Conservation (phyloP, 148 eudicot species). For the Rhododendron griersonianum region DNA sequence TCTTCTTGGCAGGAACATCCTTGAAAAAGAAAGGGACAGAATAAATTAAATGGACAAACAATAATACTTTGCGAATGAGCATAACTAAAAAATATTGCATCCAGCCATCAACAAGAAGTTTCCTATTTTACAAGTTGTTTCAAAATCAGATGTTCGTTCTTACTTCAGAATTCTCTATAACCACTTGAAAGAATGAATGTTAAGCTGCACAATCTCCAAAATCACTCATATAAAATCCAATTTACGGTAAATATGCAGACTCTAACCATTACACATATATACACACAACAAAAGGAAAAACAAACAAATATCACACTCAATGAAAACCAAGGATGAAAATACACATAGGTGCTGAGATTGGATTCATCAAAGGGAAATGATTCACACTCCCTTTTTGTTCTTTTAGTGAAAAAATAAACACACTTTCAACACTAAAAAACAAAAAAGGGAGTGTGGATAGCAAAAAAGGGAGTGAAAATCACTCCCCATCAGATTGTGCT, state of each 20-base stretch:
- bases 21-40: conserved; percentile 23
- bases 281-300: neutral
- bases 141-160: neutral
- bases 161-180: neutral
- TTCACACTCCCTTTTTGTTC: too few species aligned
- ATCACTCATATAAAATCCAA: neutral
- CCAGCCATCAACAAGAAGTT: conserved; percentile 1
- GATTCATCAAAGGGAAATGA: neutral
- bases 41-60: conserved; percentile 12
- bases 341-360: neutral
- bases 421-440: too few species aligned
- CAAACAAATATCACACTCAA: neutral
- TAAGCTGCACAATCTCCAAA: neutral
- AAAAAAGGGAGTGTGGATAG: too few species aligned
- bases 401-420: too few species aligned
- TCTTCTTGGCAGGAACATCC: conserved; percentile 77
- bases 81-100: neutral
- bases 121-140: neutral
- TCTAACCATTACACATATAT: neutral
- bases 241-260: neutral
- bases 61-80: neutral
- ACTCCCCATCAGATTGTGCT: neutral
- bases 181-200: neutral
- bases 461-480: too few species aligned
- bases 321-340: neutral